Evolutionary conservation across 2,329 filamentous ascomycete species (phyloP).

Genomic region (Epichloe gansuensis): DNA sequence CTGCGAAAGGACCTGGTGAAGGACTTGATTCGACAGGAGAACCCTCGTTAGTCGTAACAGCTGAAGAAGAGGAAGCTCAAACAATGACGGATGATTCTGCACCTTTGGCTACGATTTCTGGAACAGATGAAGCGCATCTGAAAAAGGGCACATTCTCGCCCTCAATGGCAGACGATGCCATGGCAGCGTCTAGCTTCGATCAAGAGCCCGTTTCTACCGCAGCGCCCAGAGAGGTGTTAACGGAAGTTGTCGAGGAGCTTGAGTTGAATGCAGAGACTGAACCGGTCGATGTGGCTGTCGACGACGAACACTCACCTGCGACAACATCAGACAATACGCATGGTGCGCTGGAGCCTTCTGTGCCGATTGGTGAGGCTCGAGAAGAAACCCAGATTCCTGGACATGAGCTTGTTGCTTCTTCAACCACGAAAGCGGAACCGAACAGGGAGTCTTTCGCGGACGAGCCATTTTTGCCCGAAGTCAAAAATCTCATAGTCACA

Average conservation of each 20-base stretch:
- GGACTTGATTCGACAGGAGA: not conserved
- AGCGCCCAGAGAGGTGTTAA: not conserved
- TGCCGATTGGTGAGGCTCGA: not conserved
- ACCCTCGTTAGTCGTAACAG: not conserved
- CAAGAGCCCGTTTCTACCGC: not conserved
- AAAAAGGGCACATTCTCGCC: not conserved
- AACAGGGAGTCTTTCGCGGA: not conserved
- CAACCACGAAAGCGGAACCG: not conserved
- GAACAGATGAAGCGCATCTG: not conserved
- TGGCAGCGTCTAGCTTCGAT: not conserved
- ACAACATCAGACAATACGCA: not conserved
- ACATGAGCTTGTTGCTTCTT: not conserved
- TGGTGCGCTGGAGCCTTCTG: not conserved
- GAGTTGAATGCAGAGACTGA: not conserved
- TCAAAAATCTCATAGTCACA: not conserved
- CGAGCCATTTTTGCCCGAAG: not conserved
- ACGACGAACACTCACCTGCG: not conserved
- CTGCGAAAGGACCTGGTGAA: not conserved
- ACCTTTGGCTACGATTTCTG: not conserved
- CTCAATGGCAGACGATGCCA: not conserved
- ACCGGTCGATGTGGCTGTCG: not conserved
- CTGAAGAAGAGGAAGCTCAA: not conserved
- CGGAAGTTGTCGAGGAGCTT: not conserved
- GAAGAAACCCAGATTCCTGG: not conserved
- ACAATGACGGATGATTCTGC: not conserved